phyloP scores from a whole-genome alignment of 345 rosid genomes.

The Euphorbia tirucalli region DNA sequence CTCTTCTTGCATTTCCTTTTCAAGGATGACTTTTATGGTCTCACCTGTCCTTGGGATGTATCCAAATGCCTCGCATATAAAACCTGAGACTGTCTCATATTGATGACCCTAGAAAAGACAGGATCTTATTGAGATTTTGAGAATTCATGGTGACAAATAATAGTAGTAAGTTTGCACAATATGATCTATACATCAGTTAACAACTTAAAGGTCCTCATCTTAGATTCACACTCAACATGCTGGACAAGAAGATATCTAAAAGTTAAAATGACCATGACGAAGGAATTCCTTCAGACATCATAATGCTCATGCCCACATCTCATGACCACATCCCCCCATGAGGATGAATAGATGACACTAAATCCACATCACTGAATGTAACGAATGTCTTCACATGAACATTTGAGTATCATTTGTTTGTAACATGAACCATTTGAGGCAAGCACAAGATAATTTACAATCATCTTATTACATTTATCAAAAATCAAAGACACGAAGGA shows the following conservation, averaged over 20 bases:
- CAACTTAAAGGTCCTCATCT: not conserved
- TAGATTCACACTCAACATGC: not conserved
- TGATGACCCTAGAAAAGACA: slow-evolving; percentile 71
- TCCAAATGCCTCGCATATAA: slow-evolving; percentile 95
- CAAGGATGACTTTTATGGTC: slow-evolving; percentile 68
- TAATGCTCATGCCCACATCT: not conserved
- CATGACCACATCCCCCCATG: not conserved
- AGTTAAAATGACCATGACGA: not conserved
- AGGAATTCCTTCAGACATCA: not conserved
- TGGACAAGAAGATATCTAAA: not conserved
- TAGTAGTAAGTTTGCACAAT: not conserved
- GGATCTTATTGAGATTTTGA: not conserved
- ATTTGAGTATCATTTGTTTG: not conserved
- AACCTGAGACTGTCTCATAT: slow-evolving; percentile 97
- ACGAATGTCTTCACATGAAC: not conserved
- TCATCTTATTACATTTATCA: not conserved
- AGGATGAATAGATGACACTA: not conserved
- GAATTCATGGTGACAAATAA: not conserved
- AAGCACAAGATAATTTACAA: not conserved
- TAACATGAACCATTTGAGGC: not conserved
- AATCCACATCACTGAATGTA: not conserved
- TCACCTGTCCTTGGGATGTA: slow-evolving; percentile 97
- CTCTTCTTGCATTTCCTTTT: slow-evolving; percentile 77
- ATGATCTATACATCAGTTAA: not conserved
- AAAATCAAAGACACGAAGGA: not conserved